Conservation (phyloP, 306 rosid genomes). For the Sesbania bispinosa region DNA sequence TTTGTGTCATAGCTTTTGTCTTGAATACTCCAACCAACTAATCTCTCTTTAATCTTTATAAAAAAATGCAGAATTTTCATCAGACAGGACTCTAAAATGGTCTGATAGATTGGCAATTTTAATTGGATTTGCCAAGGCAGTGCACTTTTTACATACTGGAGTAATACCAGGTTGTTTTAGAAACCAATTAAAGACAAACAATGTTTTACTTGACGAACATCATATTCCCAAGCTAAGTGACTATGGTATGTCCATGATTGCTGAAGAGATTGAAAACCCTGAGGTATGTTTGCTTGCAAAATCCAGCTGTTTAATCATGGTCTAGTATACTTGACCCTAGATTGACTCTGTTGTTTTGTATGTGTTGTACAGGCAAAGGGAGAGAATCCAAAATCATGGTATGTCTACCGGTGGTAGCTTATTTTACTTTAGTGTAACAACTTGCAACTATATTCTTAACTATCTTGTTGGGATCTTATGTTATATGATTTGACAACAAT, state of each 20-base stretch:
- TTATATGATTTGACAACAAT: neutral
- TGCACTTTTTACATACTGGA: constrained; percentile 79
- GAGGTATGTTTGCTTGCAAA: constrained; percentile 45
- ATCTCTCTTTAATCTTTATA: neutral
- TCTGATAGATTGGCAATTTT: constrained; percentile 74
- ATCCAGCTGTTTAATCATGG: neutral
- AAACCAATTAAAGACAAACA: constrained; percentile 65
- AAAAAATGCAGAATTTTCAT: constrained; percentile 46
- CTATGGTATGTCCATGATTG: constrained; percentile 69
- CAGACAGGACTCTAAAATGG: constrained; percentile 71
- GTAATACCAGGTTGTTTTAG: constrained; percentile 71
- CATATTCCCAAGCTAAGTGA: constrained; percentile 74
- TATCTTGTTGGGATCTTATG: neutral
- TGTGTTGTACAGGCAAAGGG: constrained; percentile 51
- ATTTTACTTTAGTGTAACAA: neutral
- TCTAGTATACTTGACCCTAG: neutral
- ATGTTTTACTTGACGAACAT: constrained; percentile 76
- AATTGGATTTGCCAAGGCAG: constrained; percentile 88
- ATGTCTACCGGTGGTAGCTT: constrained; percentile 14
- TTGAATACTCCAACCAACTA: constrained; percentile 24
- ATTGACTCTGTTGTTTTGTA: constrained; percentile 23
- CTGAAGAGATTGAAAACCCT: constrained; percentile 51
- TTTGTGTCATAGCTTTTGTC: neutral
- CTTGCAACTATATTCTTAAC: neutral
- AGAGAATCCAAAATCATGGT: constrained; percentile 62